A percentile compares a stretch with the other conserved stretches of the same genome.
These are phyloP conservation scores for Phytophthora pluvialis DNA, from an alignment of 352 stramenopile genomes.

Conservation along the genomic window DNA sequence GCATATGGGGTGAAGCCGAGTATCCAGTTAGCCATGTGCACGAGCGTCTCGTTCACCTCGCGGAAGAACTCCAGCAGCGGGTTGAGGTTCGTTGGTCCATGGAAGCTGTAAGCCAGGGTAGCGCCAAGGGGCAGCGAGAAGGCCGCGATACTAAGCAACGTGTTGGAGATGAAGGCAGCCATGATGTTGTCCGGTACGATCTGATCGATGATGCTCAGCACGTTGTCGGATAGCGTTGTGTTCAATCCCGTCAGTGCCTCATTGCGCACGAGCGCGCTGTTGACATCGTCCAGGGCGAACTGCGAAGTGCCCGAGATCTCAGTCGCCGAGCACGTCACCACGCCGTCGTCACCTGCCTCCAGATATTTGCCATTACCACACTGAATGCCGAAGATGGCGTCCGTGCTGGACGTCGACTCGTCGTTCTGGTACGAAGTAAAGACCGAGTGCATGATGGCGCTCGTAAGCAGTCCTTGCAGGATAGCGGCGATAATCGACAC, in stretches of 20 bases:
- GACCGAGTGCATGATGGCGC: constrained; percentile 50
- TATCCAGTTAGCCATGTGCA: constrained; percentile 78
- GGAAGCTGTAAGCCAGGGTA: constrained; percentile 71
- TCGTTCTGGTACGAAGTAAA: constrained; percentile 44
- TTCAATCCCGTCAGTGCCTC: constrained; percentile 45
- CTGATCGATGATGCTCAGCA: constrained; percentile 65
- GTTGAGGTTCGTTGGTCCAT: constrained; percentile 74
- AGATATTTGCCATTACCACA: constrained; percentile 78
- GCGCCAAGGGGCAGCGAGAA: constrained; percentile 75
- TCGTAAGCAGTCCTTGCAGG: constrained; percentile 63
- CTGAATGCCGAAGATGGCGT: constrained; percentile 75
- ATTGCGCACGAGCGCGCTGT: constrained; percentile 57
- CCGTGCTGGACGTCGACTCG: constrained; percentile 28
- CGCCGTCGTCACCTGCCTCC: constrained; percentile 49
- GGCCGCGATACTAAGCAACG: constrained; percentile 69
- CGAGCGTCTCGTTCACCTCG: constrained; percentile 80
- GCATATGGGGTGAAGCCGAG: constrained; percentile 77
- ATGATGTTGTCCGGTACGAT: constrained; percentile 82
- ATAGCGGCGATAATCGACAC: constrained; percentile 56
- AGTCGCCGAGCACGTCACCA: constrained; percentile 65
- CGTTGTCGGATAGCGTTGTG: constrained; percentile 63
- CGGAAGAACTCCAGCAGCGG: constrained; percentile 80
- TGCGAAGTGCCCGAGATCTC: constrained; percentile 42
- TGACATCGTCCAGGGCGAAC: constrained; percentile 70
- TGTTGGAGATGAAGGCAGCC: constrained; percentile 67